A percentile compares a stretch with the other conserved stretches of the same genome.
Conservation (phyloP, 768 basidiomycete genomes). For the Pleurotus djamor region DNA sequence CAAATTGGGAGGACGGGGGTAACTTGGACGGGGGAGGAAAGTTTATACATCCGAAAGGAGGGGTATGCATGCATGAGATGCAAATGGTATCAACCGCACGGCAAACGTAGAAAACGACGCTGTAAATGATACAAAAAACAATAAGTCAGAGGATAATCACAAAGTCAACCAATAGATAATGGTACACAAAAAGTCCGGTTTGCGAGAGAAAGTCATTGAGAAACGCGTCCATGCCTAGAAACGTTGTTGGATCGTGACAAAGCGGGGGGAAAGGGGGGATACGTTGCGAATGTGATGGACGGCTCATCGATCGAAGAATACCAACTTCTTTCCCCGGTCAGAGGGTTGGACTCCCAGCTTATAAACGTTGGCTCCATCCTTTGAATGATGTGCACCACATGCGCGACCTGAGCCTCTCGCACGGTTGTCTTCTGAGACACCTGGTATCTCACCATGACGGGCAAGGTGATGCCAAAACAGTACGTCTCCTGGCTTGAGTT, state of each 20-base stretch:
- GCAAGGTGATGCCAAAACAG: slow-evolving; percentile 78
- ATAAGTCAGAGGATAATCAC: not conserved
- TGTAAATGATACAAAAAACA: slow-evolving; percentile 1
- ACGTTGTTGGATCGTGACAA: not conserved
- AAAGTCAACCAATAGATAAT: not conserved
- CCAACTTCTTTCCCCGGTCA: slow-evolving; percentile 7
- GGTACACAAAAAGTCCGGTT: not conserved
- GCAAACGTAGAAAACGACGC: not conserved
- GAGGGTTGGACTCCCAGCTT: slow-evolving; percentile 11
- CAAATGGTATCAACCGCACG: slow-evolving; percentile 4
- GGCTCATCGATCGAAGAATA: slow-evolving; percentile 7
- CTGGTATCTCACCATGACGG: slow-evolving; percentile 71
- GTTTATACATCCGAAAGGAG: slow-evolving; percentile 7
- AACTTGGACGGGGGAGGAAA: not conserved
- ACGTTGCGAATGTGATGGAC: not conserved
- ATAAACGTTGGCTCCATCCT: slow-evolving; percentile 11
- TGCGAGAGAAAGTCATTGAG: too few relatives aligned
- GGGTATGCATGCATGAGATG: slow-evolving; percentile 6
- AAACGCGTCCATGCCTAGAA: too few relatives aligned
- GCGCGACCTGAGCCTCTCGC: slow-evolving; percentile 32
- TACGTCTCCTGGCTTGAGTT: slow-evolving; percentile 56
- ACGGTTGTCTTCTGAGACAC: slow-evolving; percentile 58
- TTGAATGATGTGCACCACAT: slow-evolving; percentile 10
- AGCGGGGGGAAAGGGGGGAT: not conserved
- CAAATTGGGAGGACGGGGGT: not conserved